Evolutionary conservation across 164 flowering plant species (phyloP).

Genomic region (Kalanchoe fedtschenkoi): DNA sequence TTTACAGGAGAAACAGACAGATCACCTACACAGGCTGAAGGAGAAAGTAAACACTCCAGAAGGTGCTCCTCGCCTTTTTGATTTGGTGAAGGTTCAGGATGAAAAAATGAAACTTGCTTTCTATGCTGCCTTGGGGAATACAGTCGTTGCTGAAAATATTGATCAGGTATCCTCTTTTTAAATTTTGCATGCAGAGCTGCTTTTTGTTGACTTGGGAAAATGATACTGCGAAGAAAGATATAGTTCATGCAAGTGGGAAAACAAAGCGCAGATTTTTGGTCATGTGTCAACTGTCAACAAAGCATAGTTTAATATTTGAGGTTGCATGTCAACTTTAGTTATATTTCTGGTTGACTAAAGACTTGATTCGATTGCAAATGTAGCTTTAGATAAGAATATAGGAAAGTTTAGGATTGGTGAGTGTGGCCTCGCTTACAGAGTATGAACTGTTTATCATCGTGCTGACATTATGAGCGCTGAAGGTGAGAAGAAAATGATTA

Average conservation of each 20-base stretch:
- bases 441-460: too few relatives aligned
- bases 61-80: conserved; percentile 91
- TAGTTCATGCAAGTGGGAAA: background rate
- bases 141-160: conserved; percentile 80
- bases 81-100: conserved; percentile 69
- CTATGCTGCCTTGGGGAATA: conserved; percentile 69
- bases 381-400: too few relatives aligned
- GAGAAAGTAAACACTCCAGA: conserved; percentile 69
- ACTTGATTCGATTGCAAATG: too few relatives aligned
- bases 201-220: background rate
- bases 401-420: too few relatives aligned
- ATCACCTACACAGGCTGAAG: conserved; percentile 40
- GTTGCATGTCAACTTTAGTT: too few relatives aligned
- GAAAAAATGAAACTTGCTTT: conserved; percentile 88
- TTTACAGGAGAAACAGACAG: conserved; percentile 79
- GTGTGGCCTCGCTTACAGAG: too few relatives aligned
- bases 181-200: background rate
- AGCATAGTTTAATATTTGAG: too few relatives aligned
- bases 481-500: background rate
- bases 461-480: too few relatives aligned
- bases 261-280: background rate
- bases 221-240: background rate
- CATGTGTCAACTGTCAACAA: background rate
- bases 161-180: conserved; percentile 53
- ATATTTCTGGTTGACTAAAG: too few relatives aligned